Conservation (phyloP, 2,329 filamentous ascomycete genomes). For the Talaromyces sp. region DNA sequence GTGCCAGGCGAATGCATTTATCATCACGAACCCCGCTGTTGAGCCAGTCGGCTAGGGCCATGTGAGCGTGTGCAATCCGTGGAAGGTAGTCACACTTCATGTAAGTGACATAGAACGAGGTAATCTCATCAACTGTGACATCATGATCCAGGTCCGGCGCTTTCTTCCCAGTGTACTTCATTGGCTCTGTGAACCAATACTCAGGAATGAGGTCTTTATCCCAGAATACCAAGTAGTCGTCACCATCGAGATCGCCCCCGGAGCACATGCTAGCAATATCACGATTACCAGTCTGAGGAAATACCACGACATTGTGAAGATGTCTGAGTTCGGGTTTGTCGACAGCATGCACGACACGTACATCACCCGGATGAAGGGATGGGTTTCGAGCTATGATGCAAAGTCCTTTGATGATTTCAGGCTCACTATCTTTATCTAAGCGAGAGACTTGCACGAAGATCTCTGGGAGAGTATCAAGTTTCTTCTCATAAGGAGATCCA, state of each 20-base stretch:
- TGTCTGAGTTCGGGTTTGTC: conserved; percentile 73
- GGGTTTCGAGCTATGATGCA: conserved; percentile 91
- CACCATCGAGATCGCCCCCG: conserved; percentile 91
- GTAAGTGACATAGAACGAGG: conserved; percentile 84
- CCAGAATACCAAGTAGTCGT: conserved; percentile 96
- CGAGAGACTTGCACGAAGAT: conserved; percentile 84
- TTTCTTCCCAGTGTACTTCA: conserved; percentile 70
- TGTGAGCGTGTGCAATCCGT: conserved; percentile 78
- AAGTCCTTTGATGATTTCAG: conserved; percentile 70
- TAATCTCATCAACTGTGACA: conserved; percentile 73
- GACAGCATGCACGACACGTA: conserved; percentile 83
- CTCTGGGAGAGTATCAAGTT: conserved; percentile 67
- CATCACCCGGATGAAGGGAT: conserved; percentile 88
- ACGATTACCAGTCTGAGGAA: conserved; percentile 79
- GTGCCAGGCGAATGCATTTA: conserved; percentile 74
- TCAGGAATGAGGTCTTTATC: conserved; percentile 71
- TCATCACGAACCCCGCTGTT: conserved; percentile 65
- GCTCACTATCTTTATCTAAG: conserved; percentile 55
- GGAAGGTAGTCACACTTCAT: conserved; percentile 88
- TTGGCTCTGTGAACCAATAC: conserved; percentile 71
- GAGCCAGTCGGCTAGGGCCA: conserved; percentile 72
- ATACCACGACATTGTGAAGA: conserved; percentile 81
- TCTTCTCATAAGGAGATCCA: conserved; percentile 41
- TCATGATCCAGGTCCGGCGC: conserved; percentile 60
- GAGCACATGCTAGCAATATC: conserved; percentile 94